phyloP scores from a whole-genome alignment of 78 protist species.

The Pigoraptor vietnamica region DNA sequence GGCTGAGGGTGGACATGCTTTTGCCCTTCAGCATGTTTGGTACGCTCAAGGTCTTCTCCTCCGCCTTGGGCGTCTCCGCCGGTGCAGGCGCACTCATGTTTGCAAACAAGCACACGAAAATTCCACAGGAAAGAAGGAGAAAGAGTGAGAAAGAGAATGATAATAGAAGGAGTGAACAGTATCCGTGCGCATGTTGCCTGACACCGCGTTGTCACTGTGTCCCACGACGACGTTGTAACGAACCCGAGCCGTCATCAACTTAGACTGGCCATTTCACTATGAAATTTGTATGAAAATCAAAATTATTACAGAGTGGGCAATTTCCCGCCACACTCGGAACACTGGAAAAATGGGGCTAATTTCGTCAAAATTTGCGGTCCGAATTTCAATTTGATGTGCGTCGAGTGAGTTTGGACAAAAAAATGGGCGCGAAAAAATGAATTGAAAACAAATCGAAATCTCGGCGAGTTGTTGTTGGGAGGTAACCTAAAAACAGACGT shows the following conservation, averaged over 20 bases:
- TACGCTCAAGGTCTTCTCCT: no score
- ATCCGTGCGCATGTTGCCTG: no score
- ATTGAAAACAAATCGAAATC: no score
- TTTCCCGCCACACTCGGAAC: not conserved
- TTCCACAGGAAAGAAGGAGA: no score
- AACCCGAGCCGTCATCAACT: not conserved
- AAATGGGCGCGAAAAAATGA: not conserved
- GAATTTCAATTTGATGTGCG: not conserved
- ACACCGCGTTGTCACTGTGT: not conserved
- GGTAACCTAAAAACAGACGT: not conserved
- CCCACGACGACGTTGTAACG: no score
- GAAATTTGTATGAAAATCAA: not conserved
- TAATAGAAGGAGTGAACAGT: no score
- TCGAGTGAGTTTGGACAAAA: not conserved
- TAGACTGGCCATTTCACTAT: not conserved
- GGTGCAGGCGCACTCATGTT: not conserved
- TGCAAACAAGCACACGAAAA: no score
- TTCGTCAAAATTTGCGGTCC: not conserved
- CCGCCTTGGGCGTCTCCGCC: not conserved
- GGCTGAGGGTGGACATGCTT: not conserved
- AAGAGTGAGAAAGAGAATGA: no score
- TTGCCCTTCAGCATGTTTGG: not conserved
- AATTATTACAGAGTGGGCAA: not conserved
- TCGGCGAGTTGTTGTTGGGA: not conserved
- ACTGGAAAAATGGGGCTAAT: not conserved